Evolutionary conservation across 352 stramenopile genomes (phyloP).

Genomic region (Globisporangium echinulatum): DNA sequence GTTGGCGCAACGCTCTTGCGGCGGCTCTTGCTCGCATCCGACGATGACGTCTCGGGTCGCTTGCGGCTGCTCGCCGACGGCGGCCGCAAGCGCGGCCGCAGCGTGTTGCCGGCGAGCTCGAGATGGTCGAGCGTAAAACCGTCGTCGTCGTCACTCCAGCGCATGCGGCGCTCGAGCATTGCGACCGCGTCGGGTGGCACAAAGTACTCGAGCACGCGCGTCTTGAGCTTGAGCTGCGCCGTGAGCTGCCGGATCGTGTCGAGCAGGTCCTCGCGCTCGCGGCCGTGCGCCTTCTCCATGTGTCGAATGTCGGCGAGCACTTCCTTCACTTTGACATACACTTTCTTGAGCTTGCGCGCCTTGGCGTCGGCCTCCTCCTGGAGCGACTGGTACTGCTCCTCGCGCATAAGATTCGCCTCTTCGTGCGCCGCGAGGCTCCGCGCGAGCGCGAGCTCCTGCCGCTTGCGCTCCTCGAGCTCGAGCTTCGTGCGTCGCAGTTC

Average conservation of each 20-base stretch:
- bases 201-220: conserved; percentile 91
- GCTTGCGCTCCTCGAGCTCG: conserved; percentile 89
- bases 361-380: conserved; percentile 94
- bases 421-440: conserved; percentile 92
- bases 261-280: conserved; percentile 92
- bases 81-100: conserved; percentile 51
- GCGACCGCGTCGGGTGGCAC: conserved; percentile 58
- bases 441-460: conserved; percentile 80
- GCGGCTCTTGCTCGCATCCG: conserved; percentile 32
- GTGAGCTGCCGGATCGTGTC: conserved; percentile 94
- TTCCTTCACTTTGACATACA: conserved; percentile 89
- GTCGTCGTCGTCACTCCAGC: conserved; percentile 75
- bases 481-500: conserved; percentile 90
- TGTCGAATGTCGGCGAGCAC: conserved; percentile 90
- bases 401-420: conserved; percentile 89
- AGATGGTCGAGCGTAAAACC: conserved; percentile 65
- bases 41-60: conserved; percentile 58
- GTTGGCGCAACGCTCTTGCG: conserved; percentile 30
- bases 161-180: conserved; percentile 50
- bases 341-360: conserved; percentile 95
- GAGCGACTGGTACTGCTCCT: conserved; percentile 87
- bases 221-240: conserved; percentile 95
- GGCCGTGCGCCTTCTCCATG: conserved; percentile 89
- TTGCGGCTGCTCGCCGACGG: conserved; percentile 65
- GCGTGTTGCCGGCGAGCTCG: conserved; percentile 65